Percentiles rank a stretch among this genome's conserved stretches.
These are phyloP conservation scores for Acarospora socialis DNA, from an alignment of 2,329 filamentous ascomycete genomes.

Conservation along the genomic window DNA sequence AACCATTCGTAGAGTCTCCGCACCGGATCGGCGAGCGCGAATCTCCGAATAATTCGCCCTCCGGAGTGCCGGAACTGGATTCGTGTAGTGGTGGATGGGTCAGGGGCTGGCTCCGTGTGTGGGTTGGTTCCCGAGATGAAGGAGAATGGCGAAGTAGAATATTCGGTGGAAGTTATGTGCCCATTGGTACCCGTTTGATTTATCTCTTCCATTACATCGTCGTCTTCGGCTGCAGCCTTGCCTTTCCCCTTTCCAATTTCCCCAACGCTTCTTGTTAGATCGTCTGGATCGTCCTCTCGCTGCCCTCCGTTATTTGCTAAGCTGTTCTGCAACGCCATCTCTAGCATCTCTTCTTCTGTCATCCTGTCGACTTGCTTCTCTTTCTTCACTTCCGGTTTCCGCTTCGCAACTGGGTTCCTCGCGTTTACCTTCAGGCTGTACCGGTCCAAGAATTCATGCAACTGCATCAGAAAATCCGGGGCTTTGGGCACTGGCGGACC, in stretches of 20 bases:
- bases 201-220: constrained; percentile 27
- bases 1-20: constrained; percentile 89
- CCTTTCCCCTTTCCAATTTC: constrained; percentile 41
- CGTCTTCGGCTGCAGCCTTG: constrained; percentile 28
- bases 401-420: constrained; percentile 81
- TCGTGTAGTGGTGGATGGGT: constrained; percentile 60
- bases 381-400: constrained; percentile 55
- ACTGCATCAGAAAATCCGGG: constrained; percentile 72
- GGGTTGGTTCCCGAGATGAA: constrained; percentile 57
- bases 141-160: constrained; percentile 42
- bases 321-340: constrained; percentile 85
- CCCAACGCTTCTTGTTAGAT: constrained; percentile 55
- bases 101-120: constrained; percentile 62
- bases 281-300: constrained; percentile 60
- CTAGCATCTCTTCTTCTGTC: constrained; percentile 95
- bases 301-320: constrained; percentile 42
- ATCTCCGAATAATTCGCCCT: constrained; percentile 77
- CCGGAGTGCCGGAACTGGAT: constrained; percentile 85
- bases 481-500: constrained; percentile 64
- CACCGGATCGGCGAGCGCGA: constrained; percentile 61
- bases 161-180: constrained; percentile 18
- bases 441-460: constrained; percentile 91
- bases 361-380: constrained; percentile 68
- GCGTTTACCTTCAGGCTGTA: constrained; percentile 80
- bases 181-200: constrained; percentile 13